Percentiles rank a stretch among this genome's conserved stretches.
Evolutionary conservation across 441 rosid species (phyloP).

Genomic region (Melastoma candidum): DNA sequence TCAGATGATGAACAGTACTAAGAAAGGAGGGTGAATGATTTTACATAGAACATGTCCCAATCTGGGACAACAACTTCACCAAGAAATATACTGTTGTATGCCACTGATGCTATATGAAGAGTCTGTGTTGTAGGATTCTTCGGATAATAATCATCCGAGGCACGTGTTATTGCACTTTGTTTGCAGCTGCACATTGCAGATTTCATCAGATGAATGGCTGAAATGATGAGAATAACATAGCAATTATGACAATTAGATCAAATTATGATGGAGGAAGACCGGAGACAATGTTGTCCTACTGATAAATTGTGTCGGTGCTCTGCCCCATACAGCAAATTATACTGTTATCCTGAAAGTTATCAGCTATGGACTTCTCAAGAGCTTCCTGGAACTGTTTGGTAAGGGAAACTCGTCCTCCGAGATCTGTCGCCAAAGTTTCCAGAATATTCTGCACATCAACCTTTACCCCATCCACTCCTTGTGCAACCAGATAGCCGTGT

Average conservation of each 20-base stretch:
- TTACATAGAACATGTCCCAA: conserved; percentile 57
- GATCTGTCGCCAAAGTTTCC: conserved; percentile 34
- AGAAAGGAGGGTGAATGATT: conserved; percentile 4
- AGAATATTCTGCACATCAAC: conserved; percentile 54
- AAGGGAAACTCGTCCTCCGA: conserved; percentile 40
- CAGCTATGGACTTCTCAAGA: conserved; percentile 36
- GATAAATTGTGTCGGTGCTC: conserved; percentile 43
- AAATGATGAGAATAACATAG: too few species aligned
- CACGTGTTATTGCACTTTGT: conserved; percentile 40
- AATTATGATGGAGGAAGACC: not conserved
- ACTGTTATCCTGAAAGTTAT: conserved; percentile 39
- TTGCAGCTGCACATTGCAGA: conserved; percentile 26
- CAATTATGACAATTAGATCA: too few species aligned
- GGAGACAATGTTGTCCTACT: conserved; percentile 16
- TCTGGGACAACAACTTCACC: conserved; percentile 59
- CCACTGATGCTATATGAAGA: conserved; percentile 42
- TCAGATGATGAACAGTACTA: not conserved
- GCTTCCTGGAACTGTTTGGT: conserved; percentile 37
- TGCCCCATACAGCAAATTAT: conserved; percentile 49
- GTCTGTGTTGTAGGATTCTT: conserved; percentile 35
- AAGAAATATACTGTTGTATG: conserved; percentile 48
- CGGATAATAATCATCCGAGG: conserved; percentile 52
- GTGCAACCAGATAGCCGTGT: conserved; percentile 40
- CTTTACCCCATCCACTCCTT: conserved; percentile 45
- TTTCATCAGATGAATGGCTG: too few species aligned